Conservation (phyloP, 2,329 filamentous ascomycete genomes). For the Clonostachys sp. region DNA sequence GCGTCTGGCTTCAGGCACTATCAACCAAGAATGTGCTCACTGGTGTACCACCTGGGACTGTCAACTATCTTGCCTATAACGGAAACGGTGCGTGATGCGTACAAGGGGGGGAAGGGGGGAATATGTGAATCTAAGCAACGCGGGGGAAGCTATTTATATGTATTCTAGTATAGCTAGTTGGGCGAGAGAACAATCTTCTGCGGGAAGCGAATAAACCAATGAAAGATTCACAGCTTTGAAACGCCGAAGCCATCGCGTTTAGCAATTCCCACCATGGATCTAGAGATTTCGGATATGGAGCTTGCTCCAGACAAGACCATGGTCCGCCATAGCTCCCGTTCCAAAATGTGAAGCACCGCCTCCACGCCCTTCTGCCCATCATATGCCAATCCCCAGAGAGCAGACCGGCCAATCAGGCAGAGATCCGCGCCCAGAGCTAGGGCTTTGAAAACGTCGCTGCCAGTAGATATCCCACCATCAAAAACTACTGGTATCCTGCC, state of each 20-base stretch:
- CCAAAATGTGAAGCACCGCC: neutral
- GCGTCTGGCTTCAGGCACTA: too few species aligned
- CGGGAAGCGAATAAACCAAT: too few species aligned
- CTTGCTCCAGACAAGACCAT: neutral
- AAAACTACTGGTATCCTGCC: constrained; percentile 14
- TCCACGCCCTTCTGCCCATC: constrained; percentile 4
- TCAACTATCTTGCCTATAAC: too few species aligned
- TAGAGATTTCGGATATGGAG: neutral
- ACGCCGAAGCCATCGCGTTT: neutral
- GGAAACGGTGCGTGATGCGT: too few species aligned
- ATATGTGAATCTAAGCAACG: too few species aligned
- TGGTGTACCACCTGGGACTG: too few species aligned
- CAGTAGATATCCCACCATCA: constrained; percentile 27
- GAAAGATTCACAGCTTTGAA: neutral
- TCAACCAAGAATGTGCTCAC: too few species aligned
- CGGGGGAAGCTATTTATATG: too few species aligned
- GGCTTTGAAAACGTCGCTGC: constrained; percentile 25
- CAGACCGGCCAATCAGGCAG: neutral
- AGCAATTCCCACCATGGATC: neutral
- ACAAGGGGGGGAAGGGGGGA: too few species aligned
- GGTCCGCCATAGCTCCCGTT: neutral
- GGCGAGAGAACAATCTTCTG: too few species aligned
- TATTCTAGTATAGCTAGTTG: too few species aligned
- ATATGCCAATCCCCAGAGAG: constrained; percentile 2
- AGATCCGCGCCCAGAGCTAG: constrained; percentile 22